These are phyloP conservation scores for Didymella glomerata DNA, from an alignment of 2,329 filamentous ascomycete species.

Conservation along the genomic window DNA sequence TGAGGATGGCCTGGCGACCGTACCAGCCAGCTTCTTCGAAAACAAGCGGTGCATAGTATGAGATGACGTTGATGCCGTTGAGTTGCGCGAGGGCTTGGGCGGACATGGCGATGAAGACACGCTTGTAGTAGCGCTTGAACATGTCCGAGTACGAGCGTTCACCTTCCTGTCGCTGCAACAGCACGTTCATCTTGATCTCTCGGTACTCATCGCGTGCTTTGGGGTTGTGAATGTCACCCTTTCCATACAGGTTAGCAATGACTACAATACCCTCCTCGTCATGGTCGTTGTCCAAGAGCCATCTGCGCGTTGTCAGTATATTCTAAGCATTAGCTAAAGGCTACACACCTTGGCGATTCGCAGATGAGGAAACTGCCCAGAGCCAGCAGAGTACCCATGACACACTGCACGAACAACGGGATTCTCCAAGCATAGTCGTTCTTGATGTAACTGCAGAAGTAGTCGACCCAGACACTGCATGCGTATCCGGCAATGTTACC, in stretches of 20 bases:
- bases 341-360: conserved; percentile 86
- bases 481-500: conserved; percentile 97
- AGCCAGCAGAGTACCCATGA: conserved; percentile 89
- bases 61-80: conserved; percentile 99
- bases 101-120: conserved; percentile 98
- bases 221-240: conserved; percentile 90
- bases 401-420: conserved; percentile 88
- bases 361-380: conserved; percentile 91
- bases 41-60: conserved; percentile 95
- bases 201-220: conserved; percentile 96
- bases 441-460: conserved; percentile 91
- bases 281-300: conserved; percentile 96
- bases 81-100: conserved; percentile 94
- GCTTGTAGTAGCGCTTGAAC: conserved; percentile 90
- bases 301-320: conserved; percentile 63
- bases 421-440: conserved; percentile 88
- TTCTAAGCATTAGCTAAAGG: background rate
- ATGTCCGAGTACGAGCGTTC: conserved; percentile 91
- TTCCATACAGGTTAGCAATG: conserved; percentile 96
- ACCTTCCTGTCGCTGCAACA: conserved; percentile 92
- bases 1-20: conserved; percentile 88
- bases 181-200: conserved; percentile 98
- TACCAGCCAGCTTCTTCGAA: conserved; percentile 98
- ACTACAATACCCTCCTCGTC: conserved; percentile 98
- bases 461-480: conserved; percentile 98